These are phyloP conservation scores for Penicillium paneum DNA, from an alignment of 2,329 filamentous ascomycete species.

Conservation along the genomic window DNA sequence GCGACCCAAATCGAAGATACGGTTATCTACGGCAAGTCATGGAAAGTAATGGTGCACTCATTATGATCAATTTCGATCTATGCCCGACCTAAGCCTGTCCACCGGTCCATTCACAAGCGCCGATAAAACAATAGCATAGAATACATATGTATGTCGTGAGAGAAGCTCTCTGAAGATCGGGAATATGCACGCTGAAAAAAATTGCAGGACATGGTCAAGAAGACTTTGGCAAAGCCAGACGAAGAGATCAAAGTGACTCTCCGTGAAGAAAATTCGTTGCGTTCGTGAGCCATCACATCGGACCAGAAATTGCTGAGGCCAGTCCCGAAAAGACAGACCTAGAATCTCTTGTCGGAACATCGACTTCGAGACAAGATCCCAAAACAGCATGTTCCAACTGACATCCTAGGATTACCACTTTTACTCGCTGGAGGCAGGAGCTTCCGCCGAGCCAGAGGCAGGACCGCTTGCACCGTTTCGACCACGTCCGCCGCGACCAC, in stretches of 20 bases:
- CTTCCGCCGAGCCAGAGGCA: constrained; percentile 10
- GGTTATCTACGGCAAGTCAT: not conserved
- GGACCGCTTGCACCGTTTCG: constrained; percentile 29
- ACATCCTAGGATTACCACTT: constrained; percentile 2
- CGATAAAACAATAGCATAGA: constrained; percentile 22
- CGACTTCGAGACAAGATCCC: not conserved
- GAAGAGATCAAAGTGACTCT: constrained; percentile 14
- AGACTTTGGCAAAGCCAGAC: constrained; percentile 24
- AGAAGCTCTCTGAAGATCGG: constrained; percentile 20
- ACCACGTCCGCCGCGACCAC: constrained; percentile 18
- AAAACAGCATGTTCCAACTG: not conserved
- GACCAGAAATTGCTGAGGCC: constrained; percentile 12
- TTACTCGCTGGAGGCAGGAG: constrained; percentile 14
- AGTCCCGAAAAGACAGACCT: constrained; percentile 9
- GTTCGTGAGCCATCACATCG: constrained; percentile 39
- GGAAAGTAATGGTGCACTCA: constrained; percentile 4
- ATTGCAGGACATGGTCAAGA: constrained; percentile 31
- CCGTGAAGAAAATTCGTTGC: constrained; percentile 34
- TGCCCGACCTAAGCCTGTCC: constrained; percentile 8
- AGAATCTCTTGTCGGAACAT: constrained; percentile 7
- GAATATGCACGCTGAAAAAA: constrained; percentile 40
- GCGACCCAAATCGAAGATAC: no score
- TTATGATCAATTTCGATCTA: constrained; percentile 14
- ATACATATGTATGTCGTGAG: constrained; percentile 18
- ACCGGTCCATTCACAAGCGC: constrained; percentile 14